Conservation (phyloP, 805 yeast genomes). For the Sugiyamaella americana region DNA sequence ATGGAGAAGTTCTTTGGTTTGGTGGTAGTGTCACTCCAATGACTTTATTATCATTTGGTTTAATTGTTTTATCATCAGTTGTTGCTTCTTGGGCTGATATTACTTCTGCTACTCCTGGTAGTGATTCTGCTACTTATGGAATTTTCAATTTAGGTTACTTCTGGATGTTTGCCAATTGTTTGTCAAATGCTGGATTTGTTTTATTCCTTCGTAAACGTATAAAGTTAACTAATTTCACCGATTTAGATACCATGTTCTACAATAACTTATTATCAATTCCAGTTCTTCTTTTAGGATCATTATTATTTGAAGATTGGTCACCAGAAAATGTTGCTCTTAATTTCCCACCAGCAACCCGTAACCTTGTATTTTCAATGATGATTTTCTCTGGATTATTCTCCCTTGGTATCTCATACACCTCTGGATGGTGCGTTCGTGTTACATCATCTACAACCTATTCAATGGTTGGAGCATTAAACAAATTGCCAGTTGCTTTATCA, state of each 20-base stretch:
- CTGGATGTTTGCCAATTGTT: conserved; percentile 96
- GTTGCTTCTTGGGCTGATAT: conserved; percentile 90
- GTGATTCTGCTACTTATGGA: conserved; percentile 27
- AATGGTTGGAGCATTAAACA: conserved; percentile 99
- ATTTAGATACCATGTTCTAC: conserved; percentile 97
- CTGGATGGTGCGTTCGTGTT: conserved; percentile 99
- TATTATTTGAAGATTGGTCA: conserved; percentile 90
- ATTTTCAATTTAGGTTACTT: conserved; percentile 68
- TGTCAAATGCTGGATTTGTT: conserved; percentile 89
- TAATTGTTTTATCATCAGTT: conserved; percentile 94
- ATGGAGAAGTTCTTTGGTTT: conserved; percentile 97
- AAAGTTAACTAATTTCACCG: conserved; percentile 85
- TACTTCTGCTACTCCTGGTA: conserved; percentile 35
- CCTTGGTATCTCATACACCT: conserved; percentile 96
- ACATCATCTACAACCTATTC: conserved; percentile 98
- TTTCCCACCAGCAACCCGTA: conserved; percentile 70
- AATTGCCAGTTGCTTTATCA: conserved; percentile 92
- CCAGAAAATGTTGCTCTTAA: conserved; percentile 63
- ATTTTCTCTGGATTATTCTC: conserved; percentile 88
- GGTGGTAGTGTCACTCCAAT: conserved; percentile 86
- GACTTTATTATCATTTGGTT: conserved; percentile 80
- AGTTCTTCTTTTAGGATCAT: conserved; percentile 67
- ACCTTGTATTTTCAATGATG: conserved; percentile 73
- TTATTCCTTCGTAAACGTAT: conserved; percentile 96
- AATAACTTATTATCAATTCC: conserved; percentile 93